Evolutionary conservation across 768 basidiomycete genomes (phyloP).

Genomic region (Phanerochaete sordida): DNA sequence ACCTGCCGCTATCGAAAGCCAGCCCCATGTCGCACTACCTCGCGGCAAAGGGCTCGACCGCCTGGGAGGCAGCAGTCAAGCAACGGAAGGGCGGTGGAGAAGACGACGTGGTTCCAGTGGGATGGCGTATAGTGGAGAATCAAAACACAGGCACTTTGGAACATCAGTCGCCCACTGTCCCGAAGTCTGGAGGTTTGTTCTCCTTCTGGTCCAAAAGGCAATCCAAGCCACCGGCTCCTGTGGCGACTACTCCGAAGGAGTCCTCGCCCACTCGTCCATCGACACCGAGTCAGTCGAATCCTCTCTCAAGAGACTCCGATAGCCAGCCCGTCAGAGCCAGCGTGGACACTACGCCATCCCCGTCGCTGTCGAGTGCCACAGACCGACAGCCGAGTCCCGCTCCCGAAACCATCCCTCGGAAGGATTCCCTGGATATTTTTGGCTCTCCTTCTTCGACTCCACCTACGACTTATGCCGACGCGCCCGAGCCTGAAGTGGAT

Average conservation of each 20-base stretch:
- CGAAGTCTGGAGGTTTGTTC: conserved; percentile 56
- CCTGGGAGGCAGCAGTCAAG: conserved; percentile 73
- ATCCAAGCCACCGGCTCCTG: conserved; percentile 16
- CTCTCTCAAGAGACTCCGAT: not conserved
- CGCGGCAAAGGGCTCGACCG: conserved; percentile 66
- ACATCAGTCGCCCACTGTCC: conserved; percentile 42
- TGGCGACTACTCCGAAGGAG: not conserved
- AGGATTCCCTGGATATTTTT: not conserved
- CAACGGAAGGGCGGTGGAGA: conserved; percentile 41
- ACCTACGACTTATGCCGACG: conserved; percentile 17
- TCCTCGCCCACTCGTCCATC: not conserved
- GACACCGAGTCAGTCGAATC: not conserved
- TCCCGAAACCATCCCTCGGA: not conserved
- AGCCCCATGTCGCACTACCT: conserved; percentile 73
- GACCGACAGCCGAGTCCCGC: not conserved
- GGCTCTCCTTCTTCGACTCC: conserved; percentile 2
- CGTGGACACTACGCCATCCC: conserved; percentile 16
- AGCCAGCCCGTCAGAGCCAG: conserved; percentile 10
- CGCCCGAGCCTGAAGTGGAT: conserved; percentile 19
- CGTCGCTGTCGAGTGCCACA: conserved; percentile 2
- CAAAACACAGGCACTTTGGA: conserved; percentile 33
- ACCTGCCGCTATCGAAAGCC: conserved; percentile 44
- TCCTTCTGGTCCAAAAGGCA: conserved; percentile 65
- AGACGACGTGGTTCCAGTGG: conserved; percentile 61
- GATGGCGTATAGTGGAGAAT: conserved; percentile 70